These are phyloP conservation scores for Collybia nuda DNA, from an alignment of 768 basidiomycete genomes.

Conservation along the genomic window DNA sequence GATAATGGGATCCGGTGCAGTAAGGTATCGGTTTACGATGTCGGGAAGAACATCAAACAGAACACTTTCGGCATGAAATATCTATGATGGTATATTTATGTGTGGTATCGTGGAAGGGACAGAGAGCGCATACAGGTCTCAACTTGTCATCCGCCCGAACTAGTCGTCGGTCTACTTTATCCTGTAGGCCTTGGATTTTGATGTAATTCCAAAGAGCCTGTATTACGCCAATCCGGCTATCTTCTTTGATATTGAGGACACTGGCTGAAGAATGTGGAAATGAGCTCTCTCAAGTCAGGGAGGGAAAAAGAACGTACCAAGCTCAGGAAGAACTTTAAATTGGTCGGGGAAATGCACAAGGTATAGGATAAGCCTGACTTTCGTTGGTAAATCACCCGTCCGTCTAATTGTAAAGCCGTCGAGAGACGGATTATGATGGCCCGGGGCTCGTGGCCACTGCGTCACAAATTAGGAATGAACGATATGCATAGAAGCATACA, in stretches of 20 bases:
- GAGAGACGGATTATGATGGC: slow-evolving; percentile 55
- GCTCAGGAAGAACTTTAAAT: slow-evolving; percentile 74
- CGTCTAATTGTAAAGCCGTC: slow-evolving; percentile 88
- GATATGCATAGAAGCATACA: neutral
- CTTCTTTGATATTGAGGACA: slow-evolving; percentile 80
- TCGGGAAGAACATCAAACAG: slow-evolving; percentile 83
- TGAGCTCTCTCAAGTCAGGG: slow-evolving; percentile 1
- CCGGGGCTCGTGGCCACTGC: slow-evolving; percentile 65
- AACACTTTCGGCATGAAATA: slow-evolving; percentile 70
- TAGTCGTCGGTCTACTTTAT: slow-evolving; percentile 73
- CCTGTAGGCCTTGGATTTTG: slow-evolving; percentile 79
- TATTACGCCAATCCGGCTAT: slow-evolving; percentile 77
- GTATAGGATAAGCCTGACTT: slow-evolving; percentile 81
- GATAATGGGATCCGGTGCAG: slow-evolving; percentile 76
- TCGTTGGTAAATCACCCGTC: slow-evolving; percentile 76
- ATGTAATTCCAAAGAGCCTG: slow-evolving; percentile 92
- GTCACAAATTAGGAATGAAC: neutral
- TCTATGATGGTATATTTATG: slow-evolving; percentile 33
- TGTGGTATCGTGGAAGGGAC: neutral
- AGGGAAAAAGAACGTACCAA: slow-evolving; percentile 45
- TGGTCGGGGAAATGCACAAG: slow-evolving; percentile 87
- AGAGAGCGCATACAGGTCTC: slow-evolving; percentile 43
- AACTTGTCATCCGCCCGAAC: slow-evolving; percentile 71
- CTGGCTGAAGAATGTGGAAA: slow-evolving; percentile 37
- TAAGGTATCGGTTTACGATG: slow-evolving; percentile 76